Evolutionary conservation across 106 monocot genomes (phyloP).

Genomic region (Allium fistulosum): DNA sequence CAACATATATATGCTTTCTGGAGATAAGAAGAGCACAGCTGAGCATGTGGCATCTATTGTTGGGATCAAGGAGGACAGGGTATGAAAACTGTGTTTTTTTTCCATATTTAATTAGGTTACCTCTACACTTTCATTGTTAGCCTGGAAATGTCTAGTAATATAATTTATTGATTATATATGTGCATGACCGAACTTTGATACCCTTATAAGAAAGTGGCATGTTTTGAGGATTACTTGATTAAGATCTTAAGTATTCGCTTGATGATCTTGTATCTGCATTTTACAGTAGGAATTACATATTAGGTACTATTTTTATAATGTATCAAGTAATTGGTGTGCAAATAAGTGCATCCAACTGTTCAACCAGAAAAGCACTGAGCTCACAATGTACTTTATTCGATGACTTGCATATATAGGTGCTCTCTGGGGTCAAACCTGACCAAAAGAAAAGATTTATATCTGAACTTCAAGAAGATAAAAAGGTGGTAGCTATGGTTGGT

Average conservation of each 20-base stretch:
- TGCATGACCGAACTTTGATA: too few relatives aligned
- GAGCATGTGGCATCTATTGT: constrained; percentile 77
- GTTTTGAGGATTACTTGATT: too few relatives aligned
- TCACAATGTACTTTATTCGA: background rate
- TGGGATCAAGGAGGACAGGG: constrained; percentile 82
- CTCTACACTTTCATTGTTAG: too few relatives aligned
- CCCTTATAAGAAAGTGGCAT: too few relatives aligned
- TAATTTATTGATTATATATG: too few relatives aligned
- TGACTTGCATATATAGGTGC: constrained; percentile 33
- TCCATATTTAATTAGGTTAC: too few relatives aligned
- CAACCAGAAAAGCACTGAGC: background rate
- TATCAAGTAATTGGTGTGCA: background rate
- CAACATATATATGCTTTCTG: constrained; percentile 80
- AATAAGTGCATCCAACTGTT: background rate
- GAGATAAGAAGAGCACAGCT: constrained; percentile 78
- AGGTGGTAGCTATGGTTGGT: constrained; percentile 91
- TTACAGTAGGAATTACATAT: too few relatives aligned
- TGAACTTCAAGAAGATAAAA: constrained; percentile 54
- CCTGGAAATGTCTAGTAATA: too few relatives aligned
- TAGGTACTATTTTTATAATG: too few relatives aligned
- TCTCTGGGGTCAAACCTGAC: constrained; percentile 79
- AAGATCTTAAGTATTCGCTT: too few relatives aligned
- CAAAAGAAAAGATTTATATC: constrained; percentile 82
- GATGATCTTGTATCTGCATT: too few relatives aligned
- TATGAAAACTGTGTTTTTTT: background rate